Evolutionary conservation across 2,329 filamentous ascomycete genomes (phyloP).

Genomic region (Atkinsonella hypoxylon): DNA sequence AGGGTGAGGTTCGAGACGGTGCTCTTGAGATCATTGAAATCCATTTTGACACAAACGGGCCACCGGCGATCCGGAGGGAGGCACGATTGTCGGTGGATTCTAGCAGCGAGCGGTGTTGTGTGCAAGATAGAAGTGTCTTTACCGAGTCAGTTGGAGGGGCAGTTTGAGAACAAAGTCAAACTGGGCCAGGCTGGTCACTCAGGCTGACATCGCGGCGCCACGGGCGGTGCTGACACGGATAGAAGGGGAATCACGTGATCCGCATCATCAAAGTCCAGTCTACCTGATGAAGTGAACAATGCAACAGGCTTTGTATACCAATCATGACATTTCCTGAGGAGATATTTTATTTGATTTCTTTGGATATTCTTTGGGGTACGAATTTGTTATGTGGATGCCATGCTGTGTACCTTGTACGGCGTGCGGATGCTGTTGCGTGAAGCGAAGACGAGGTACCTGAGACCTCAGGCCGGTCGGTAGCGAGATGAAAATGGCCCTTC

Average conservation of each 20-base stretch:
- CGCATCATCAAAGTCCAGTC: neutral
- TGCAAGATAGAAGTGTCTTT: neutral
- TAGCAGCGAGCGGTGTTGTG: neutral
- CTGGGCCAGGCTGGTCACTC: conserved; percentile 1
- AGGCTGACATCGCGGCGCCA: neutral
- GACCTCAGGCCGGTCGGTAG: conserved; percentile 20
- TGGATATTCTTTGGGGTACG: no score
- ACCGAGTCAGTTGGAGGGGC: neutral
- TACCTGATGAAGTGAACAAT: no score
- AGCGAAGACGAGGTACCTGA: conserved; percentile 16
- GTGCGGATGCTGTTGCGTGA: neutral
- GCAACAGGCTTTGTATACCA: no score
- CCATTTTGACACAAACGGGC: conserved; percentile 45
- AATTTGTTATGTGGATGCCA: no score
- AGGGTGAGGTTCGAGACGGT: conserved; percentile 84
- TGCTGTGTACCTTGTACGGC: no score
- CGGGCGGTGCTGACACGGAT: neutral
- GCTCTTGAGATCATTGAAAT: conserved; percentile 74
- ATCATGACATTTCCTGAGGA: no score
- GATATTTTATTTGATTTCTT: no score
- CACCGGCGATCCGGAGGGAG: neutral
- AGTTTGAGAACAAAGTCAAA: neutral
- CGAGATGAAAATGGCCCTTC: neutral
- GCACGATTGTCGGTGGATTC: neutral
- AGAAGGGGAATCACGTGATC: conserved; percentile 3